Evolutionary conservation across 805 yeast genomes (phyloP).

Genomic region (Kodamaea kaohsiungensis): DNA sequence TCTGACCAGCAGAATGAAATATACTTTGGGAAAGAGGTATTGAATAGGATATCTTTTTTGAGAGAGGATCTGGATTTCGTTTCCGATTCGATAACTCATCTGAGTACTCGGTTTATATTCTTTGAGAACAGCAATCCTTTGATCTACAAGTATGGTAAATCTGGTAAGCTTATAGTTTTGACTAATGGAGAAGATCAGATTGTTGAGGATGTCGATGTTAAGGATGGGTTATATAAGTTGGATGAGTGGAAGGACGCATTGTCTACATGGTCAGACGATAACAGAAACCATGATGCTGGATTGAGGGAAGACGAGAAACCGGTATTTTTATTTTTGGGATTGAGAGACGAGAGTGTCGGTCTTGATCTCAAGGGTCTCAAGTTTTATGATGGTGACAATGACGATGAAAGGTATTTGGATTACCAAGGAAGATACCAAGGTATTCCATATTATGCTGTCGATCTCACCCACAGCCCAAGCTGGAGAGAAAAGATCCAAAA

Average conservation of each 20-base stretch:
- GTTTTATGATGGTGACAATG: slow-evolving; percentile 23
- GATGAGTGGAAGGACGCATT: slow-evolving; percentile 14
- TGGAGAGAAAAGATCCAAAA: slow-evolving; percentile 36
- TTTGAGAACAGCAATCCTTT: slow-evolving; percentile 33
- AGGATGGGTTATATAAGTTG: slow-evolving; percentile 22
- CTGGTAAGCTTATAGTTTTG: slow-evolving; percentile 31
- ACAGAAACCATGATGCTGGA: slow-evolving; percentile 37
- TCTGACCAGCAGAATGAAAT: slow-evolving; percentile 16
- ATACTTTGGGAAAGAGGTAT: slow-evolving; percentile 50
- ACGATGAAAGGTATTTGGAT: slow-evolving; percentile 35
- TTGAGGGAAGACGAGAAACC: slow-evolving; percentile 40
- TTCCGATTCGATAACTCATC: slow-evolving; percentile 42
- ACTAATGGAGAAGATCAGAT: slow-evolving; percentile 39
- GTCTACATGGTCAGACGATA: slow-evolving; percentile 31
- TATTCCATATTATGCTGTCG: slow-evolving; percentile 64
- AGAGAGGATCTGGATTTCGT: slow-evolving; percentile 58
- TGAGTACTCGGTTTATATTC: slow-evolving; percentile 52
- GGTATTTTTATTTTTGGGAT: slow-evolving; percentile 44
- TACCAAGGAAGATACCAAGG: slow-evolving; percentile 56
- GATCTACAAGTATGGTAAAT: slow-evolving; percentile 27
- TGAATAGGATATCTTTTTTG: slow-evolving; percentile 66
- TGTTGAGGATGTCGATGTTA: slow-evolving; percentile 15
- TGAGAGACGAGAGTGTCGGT: slow-evolving; percentile 48
- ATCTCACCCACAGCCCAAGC: slow-evolving; percentile 47
- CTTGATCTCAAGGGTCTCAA: slow-evolving; percentile 31